Evolutionary conservation across 2,329 filamentous ascomycete species (phyloP).

Genomic region (Fusarium marasasianum): DNA sequence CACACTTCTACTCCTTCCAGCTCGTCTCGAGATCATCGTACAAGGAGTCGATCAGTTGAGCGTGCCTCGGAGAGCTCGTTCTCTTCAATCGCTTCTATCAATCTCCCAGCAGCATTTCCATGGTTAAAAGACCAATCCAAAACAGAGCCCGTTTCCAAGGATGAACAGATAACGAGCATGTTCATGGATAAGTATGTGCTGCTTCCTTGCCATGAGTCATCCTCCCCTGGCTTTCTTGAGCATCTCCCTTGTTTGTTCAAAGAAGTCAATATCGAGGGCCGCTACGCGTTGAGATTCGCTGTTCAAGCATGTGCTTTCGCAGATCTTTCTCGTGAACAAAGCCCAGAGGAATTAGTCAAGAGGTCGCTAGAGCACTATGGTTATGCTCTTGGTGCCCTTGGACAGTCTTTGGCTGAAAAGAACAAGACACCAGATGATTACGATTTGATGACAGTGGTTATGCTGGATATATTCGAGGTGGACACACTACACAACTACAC

Average conservation of each 20-base stretch:
- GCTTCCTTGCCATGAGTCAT: conserved; percentile 49
- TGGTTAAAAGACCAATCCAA: conserved; percentile 37
- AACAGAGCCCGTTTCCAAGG: not conserved
- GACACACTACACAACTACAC: not conserved
- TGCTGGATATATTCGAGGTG: conserved; percentile 54
- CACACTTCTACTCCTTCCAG: conserved; percentile 15
- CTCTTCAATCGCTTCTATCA: not conserved
- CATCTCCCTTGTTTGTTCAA: conserved; percentile 51
- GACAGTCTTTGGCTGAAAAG: conserved; percentile 44
- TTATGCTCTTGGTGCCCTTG: conserved; percentile 46
- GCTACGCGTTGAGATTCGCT: conserved; percentile 50
- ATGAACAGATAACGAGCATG: conserved; percentile 43
- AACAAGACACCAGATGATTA: conserved; percentile 51
- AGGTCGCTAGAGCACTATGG: conserved; percentile 50
- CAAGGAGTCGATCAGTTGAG: conserved; percentile 29
- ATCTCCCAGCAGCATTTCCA: conserved; percentile 17
- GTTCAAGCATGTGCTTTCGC: conserved; percentile 51
- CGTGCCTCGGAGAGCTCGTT: not conserved
- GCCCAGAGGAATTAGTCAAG: conserved; percentile 27
- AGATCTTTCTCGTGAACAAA: conserved; percentile 43
- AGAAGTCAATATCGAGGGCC: conserved; percentile 50
- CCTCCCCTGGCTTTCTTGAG: conserved; percentile 52
- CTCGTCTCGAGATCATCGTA: conserved; percentile 4
- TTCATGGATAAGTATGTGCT: conserved; percentile 54
- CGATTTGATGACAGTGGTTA: conserved; percentile 52